These are phyloP conservation scores for Rhizophora mangle DNA, from an alignment of 345 rosid species.

Conservation along the genomic window DNA sequence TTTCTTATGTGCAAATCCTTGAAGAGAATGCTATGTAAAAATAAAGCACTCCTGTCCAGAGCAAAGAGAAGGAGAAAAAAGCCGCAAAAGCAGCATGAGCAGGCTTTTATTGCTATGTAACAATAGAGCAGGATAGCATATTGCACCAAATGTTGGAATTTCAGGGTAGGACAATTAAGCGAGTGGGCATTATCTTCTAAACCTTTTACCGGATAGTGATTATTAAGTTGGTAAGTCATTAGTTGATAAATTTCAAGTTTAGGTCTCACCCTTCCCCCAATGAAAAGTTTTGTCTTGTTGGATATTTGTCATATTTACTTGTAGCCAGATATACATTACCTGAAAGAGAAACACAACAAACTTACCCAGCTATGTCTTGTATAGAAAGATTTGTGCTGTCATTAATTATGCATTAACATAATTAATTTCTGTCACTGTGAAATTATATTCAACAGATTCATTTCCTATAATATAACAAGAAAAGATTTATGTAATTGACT, in stretches of 20 bases:
- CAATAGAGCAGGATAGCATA: background rate
- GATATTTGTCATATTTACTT: conserved; percentile 11
- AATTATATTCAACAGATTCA: conserved; percentile 14
- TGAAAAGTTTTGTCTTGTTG: background rate
- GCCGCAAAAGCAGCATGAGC: background rate
- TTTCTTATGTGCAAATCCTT: no score
- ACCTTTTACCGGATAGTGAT: no score
- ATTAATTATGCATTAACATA: conserved; percentile 23
- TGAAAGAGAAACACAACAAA: conserved; percentile 14
- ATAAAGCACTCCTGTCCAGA: conserved; percentile 4
- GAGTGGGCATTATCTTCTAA: no score
- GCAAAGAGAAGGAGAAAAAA: conserved; percentile 14
- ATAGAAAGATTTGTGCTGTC: conserved; percentile 6
- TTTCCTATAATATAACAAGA: background rate
- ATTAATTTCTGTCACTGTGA: background rate
- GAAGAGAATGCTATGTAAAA: no score
- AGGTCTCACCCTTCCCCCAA: no score
- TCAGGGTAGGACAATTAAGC: no score
- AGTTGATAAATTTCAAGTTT: no score
- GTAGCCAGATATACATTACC: conserved; percentile 7
- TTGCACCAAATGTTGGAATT: no score
- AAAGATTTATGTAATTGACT: no score
- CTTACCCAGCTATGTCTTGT: conserved; percentile 13
- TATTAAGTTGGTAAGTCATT: no score
- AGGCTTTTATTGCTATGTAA: background rate